Base-by-base conservation (phyloP, 2,329 filamentous ascomycete species). In the Davidsoniella australis region DNA sequence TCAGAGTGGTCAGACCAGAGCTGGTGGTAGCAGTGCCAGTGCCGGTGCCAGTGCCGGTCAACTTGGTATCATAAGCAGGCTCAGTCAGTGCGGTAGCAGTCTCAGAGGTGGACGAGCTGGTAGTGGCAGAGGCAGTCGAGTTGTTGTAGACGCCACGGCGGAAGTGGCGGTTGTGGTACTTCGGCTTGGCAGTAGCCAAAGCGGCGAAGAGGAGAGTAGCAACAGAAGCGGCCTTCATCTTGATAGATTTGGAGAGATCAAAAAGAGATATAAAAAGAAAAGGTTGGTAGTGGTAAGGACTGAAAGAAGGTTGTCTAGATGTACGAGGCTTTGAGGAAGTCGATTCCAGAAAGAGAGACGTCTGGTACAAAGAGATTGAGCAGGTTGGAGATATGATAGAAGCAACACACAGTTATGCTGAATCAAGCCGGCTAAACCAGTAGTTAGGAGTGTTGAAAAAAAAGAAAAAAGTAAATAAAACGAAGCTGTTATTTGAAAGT, bases 1-100 rank as follows among this genome's bases (percentile, higher is more conserved):
- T 67, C 51, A 67, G 55, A 40, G 67, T 68, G 47, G 66, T 68
- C 55, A 59, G 51, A 24, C 50, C 51, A 51, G 55, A 47, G 46
- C 54, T 45, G 45, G 54, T 51, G 49, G 55, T 56, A 45, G 57
- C 51, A 49, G 46, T 26, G 20, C 38, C 24, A 33, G 45, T n/a
- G 24, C 29, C 45, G 26, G 45, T 14, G 23, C 37, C 41, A 12
- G 49, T 26, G 36, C 17, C 37, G 17, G 42, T 41, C 17, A 17
- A 36, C 24, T 36, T 18, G 10, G 26, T 33, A 20, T 10, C 33
- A 9, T 33, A 18, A 36, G 36, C 14, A 5, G 26, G 24, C 9
- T 26, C n/a, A 16, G 12, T 18, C 12, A 17, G 23, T 4, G 26
- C 36, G 16, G 41, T 29, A 20, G 42, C 41, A 6, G 33, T 23